Evolutionary conservation across 2,329 filamentous ascomycete species (phyloP), one percentile per base, ranked within the genome.

Genomic region (Alternaria incomplexa): DNA sequence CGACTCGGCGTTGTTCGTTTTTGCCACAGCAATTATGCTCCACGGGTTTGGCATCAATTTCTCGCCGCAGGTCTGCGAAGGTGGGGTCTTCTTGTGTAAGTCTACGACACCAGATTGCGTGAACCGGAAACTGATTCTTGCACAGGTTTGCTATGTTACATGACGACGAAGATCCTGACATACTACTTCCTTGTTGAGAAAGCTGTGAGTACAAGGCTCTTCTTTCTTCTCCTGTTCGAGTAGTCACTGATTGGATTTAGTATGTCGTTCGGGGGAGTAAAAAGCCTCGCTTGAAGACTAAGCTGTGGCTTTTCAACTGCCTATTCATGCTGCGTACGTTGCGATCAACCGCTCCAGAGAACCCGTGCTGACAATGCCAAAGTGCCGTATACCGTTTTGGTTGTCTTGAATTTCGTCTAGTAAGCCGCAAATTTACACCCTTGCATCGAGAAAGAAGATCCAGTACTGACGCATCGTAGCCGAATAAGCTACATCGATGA

Each of bases 181-280:
- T 90, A 90, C 70, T 81, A 88, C 25, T 90, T 90, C 71, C 80
- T 90, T 3, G 87, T 89, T 1, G 89, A 90, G 73, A 88, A 88
- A 77, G 87, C 86, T 46, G 87, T 88, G 77, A 73, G 83, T 78
- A 44, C 20, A 17, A 46, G 36, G 23, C 28, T 32, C 11, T 12
- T 8, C 17, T 5, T 48, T 48, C 20, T 13, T 30, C 32, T 36
- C 32, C n/a, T 36, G 32, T 36, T n/a, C 32, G 15, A 36, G 32
- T 8, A 4, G 13, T 25, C 2, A 50, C 32, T 25, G 23, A 50
- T 20, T 7, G 12, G 25, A 30, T 20, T 8, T 46, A 88, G 84
- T 85, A 87, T 67, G 87, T 90, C 51, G 86, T 90, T 56, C 83
- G 86, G 53, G 84, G 85, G 26, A 82, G 81, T 12, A 77, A 80